Percentiles rank a stretch among this genome's conserved stretches.
Evolutionary conservation across 2,329 filamentous ascomycete genomes (phyloP).

Genomic region (Nothopassalora personata): DNA sequence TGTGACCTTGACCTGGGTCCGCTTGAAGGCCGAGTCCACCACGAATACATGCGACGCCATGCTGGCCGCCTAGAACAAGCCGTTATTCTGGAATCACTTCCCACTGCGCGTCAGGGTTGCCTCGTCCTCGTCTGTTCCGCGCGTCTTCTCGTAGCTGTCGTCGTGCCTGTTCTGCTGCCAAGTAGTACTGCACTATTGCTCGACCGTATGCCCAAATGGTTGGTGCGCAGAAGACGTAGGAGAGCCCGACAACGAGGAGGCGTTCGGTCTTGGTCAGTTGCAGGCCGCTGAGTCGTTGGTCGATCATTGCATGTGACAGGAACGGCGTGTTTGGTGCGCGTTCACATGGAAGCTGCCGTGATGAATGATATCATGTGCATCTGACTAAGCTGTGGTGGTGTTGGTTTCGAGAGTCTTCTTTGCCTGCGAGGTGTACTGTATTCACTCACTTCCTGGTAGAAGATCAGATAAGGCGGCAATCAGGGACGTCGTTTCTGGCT

Average conservation of each 20-base stretch:
- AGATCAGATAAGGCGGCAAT: background rate
- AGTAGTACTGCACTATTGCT: conserved; percentile 22
- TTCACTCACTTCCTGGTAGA: background rate
- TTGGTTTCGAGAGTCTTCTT: conserved; percentile 1
- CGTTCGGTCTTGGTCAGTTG: conserved; percentile 32
- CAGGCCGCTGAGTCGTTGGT: conserved; percentile 27
- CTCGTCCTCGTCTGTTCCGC: no score
- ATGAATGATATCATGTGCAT: background rate
- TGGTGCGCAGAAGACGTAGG: conserved; percentile 31
- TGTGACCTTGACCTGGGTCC: conserved; percentile 75
- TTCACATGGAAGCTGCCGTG: background rate
- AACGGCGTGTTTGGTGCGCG: background rate
- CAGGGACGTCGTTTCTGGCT: background rate
- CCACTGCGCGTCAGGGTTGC: background rate
- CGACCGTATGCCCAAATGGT: conserved; percentile 25
- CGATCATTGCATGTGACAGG: conserved; percentile 3
- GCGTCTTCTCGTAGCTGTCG: conserved; percentile 17
- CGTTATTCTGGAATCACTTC: background rate
- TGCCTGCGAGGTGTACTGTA: background rate
- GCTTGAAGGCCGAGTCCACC: conserved; percentile 71
- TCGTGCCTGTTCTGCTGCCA: conserved; percentile 8
- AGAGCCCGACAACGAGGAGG: conserved; percentile 30
- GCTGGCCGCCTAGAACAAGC: background rate
- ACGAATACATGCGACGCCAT: conserved; percentile 84
- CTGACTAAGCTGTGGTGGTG: background rate